phyloP scores from a whole-genome alignment of 1,284 basidiomycete genomes.

The Malassezia nana region DNA sequence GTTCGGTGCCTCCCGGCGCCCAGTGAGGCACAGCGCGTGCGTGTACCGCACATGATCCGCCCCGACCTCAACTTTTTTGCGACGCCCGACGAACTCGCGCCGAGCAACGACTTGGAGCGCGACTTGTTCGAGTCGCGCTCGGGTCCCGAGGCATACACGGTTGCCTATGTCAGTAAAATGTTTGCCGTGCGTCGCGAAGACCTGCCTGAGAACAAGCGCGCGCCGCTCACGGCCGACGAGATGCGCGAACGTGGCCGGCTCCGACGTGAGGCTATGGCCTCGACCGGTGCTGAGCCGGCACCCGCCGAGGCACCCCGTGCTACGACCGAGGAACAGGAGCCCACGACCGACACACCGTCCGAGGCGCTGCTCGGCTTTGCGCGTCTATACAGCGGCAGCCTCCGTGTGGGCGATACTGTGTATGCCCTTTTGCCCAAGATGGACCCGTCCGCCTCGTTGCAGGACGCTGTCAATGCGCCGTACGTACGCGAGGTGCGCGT shows the following conservation, averaged over 20 bases:
- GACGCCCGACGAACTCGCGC: constrained; percentile 51
- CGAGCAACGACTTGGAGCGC: constrained; percentile 69
- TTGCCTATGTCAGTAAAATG: constrained; percentile 91
- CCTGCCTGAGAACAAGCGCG: constrained; percentile 61
- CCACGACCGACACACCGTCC: constrained; percentile 19
- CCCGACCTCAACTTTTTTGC: constrained; percentile 57
- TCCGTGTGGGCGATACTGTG: constrained; percentile 61
- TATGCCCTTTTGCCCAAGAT: constrained; percentile 79
- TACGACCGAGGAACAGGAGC: constrained; percentile 14
- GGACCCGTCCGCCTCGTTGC: constrained; percentile 59
- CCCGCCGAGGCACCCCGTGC: constrained; percentile 9
- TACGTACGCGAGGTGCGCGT: constrained; percentile 60
- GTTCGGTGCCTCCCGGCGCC: constrained; percentile 89
- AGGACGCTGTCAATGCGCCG: constrained; percentile 57
- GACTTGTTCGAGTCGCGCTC: constrained; percentile 58
- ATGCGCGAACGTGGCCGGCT: constrained; percentile 61
- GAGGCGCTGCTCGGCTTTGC: constrained; percentile 64
- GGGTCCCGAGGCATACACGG: constrained; percentile 25
- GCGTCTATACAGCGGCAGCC: constrained; percentile 78
- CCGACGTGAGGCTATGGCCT: constrained; percentile 17
- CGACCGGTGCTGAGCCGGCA: constrained; percentile 17
- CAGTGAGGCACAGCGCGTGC: constrained; percentile 64
- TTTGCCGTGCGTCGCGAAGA: constrained; percentile 74
- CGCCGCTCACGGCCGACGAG: constrained; percentile 67
- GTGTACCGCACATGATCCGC: constrained; percentile 87